A percentile compares a stretch with the other conserved stretches of the same genome.
Evolutionary conservation across 2,329 filamentous ascomycete genomes (phyloP).

Genomic region (Aspergillus jensenii): DNA sequence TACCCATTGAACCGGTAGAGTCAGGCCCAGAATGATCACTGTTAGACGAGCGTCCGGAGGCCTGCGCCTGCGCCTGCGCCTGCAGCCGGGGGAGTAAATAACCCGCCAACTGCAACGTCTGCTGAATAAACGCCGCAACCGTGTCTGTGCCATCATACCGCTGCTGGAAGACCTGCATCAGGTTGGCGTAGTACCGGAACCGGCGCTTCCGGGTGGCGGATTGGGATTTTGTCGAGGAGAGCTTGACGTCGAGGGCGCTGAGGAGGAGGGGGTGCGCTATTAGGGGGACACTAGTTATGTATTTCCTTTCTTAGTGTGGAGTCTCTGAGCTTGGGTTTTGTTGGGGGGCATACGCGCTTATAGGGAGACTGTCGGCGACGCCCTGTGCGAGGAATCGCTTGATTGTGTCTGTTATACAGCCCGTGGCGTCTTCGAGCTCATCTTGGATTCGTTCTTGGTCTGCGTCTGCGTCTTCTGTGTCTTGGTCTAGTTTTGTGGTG

Average conservation of each 20-base stretch:
- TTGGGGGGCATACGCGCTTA: conserved; percentile 1
- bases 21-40: too few species aligned
- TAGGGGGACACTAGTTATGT: background rate
- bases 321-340: too few species aligned
- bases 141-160: conserved; percentile 7
- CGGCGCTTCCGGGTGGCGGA: conserved; percentile 6
- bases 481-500: background rate
- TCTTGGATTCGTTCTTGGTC: conserved; percentile 1
- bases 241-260: background rate
- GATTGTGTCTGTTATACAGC: conserved; percentile 6
- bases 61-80: rapidly evolving
- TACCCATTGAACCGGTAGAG: too few species aligned
- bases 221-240: conserved; percentile 6
- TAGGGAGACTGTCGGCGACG: conserved; percentile 2
- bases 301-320: background rate
- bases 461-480: background rate
- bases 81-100: background rate
- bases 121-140: conserved; percentile 3
- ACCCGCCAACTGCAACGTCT: background rate
- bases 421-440: conserved; percentile 2
- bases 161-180: conserved; percentile 7
- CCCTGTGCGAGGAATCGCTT: conserved; percentile 5
- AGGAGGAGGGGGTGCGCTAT: conserved; percentile 5
- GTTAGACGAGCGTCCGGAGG: too few species aligned
- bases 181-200: conserved; percentile 9